These are phyloP conservation scores for Cordyceps farinosa DNA, from an alignment of 2,329 filamentous ascomycete species.

Conservation along the genomic window DNA sequence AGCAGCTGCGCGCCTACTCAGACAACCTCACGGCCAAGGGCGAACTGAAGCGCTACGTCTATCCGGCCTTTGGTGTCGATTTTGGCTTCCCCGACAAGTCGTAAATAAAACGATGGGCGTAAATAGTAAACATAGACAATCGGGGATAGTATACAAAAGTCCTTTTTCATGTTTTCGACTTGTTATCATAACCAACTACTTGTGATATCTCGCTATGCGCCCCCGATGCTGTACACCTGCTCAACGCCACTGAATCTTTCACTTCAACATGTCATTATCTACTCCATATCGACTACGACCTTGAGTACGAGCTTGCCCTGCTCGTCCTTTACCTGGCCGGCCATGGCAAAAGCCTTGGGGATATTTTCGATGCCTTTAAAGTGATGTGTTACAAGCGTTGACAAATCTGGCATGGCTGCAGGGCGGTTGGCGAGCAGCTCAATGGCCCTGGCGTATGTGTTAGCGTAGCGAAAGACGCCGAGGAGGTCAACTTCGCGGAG, in stretches of 20 bases:
- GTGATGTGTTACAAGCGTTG: conserved; percentile 67
- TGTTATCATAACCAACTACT: background rate
- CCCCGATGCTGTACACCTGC: background rate
- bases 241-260: background rate
- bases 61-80: conserved; percentile 64
- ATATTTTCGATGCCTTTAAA: conserved; percentile 61
- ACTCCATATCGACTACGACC: conserved; percentile 57
- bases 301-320: conserved; percentile 70
- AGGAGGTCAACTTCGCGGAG: conserved; percentile 68
- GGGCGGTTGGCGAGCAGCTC: conserved; percentile 47
- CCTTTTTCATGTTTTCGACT: background rate
- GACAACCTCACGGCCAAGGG: conserved; percentile 45
- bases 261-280: background rate
- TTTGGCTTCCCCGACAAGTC: conserved; percentile 71
- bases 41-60: conserved; percentile 60
- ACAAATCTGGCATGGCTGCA: conserved; percentile 58
- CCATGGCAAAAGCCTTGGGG: conserved; percentile 69
- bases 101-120: conserved; percentile 20
- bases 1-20: conserved; percentile 57
- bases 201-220: conserved; percentile 13
- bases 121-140: conserved; percentile 11
- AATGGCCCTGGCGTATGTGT: conserved; percentile 63
- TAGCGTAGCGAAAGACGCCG: conserved; percentile 70
- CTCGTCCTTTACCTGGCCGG: conserved; percentile 65
- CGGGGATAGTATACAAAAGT: background rate